Evolutionary conservation across 768 basidiomycete species (phyloP).

Genomic region (Naganishia vaughanmartiniae): DNA sequence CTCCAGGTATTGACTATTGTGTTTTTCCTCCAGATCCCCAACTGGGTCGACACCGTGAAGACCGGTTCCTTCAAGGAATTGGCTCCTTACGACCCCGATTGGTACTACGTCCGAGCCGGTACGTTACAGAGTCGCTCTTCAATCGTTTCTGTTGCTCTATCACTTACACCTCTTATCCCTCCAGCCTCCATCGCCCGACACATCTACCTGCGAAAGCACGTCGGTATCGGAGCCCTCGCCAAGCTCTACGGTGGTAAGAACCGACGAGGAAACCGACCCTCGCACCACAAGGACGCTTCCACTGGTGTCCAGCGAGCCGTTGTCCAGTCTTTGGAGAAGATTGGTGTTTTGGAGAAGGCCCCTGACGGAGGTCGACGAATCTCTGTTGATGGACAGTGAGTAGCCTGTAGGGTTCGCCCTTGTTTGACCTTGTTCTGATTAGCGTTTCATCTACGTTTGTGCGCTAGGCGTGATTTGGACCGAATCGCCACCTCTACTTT

Average conservation of each 20-base stretch:
- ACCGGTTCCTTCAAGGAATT: slow-evolving; percentile 97
- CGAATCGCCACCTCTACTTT: slow-evolving; percentile 55
- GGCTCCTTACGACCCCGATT: slow-evolving; percentile 97
- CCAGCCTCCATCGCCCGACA: slow-evolving; percentile 93
- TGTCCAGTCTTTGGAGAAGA: slow-evolving; percentile 96
- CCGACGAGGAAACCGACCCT: slow-evolving; percentile 92
- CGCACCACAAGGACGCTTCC: slow-evolving; percentile 80
- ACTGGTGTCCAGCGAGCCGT: slow-evolving; percentile 88
- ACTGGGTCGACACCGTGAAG: slow-evolving; percentile 64
- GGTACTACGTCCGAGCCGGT: slow-evolving; percentile 99
- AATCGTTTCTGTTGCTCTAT: no score
- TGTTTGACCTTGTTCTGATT: neutral
- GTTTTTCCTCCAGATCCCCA: slow-evolving; percentile 21
- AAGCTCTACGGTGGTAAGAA: slow-evolving; percentile 97
- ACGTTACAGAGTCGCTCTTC: slow-evolving; percentile 48
- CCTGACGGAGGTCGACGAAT: slow-evolving; percentile 94
- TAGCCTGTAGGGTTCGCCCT: slow-evolving; percentile 28
- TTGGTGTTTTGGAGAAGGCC: slow-evolving; percentile 91
- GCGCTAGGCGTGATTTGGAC: slow-evolving; percentile 71
- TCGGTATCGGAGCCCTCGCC: slow-evolving; percentile 74
- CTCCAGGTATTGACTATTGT: neutral
- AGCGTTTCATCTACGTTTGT: neutral
- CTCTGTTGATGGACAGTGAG: slow-evolving; percentile 83
- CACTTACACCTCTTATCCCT: neutral
- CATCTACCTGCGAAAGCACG: slow-evolving; percentile 98